A percentile compares a stretch with the other conserved stretches of the same genome.
Evolutionary conservation across 345 rosid genomes (phyloP).

Genomic region (Kandelia obovata): DNA sequence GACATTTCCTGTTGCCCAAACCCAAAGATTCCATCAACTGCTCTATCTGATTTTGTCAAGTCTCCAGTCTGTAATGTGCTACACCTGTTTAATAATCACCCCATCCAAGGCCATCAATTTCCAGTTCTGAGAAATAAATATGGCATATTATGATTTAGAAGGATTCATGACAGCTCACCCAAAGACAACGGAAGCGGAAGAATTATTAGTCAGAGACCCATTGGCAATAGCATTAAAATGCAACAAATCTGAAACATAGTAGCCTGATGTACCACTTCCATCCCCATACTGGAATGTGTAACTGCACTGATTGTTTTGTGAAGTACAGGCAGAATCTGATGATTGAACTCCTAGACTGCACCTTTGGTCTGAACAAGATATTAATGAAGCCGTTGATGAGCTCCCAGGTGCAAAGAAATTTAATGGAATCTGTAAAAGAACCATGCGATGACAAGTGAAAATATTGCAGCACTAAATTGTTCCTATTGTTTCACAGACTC

Average conservation of each 20-base stretch:
- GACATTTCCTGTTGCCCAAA: constrained; percentile 90
- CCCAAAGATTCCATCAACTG: constrained; percentile 93
- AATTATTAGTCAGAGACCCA: constrained; percentile 48
- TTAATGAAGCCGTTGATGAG: constrained; percentile 62
- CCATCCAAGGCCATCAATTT: constrained; percentile 19
- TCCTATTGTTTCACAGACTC: constrained; percentile 8
- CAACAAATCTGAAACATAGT: constrained; percentile 73
- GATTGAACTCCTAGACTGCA: constrained; percentile 62
- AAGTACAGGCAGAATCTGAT: constrained; percentile 65
- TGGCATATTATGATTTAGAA: not conserved
- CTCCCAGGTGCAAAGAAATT: constrained; percentile 72
- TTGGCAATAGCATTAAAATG: constrained; percentile 52
- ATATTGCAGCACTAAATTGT: constrained; percentile 1
- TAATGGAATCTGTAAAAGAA: constrained; percentile 63
- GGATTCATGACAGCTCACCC: constrained; percentile 56
- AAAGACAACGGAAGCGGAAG: constrained; percentile 72
- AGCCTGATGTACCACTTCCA: constrained; percentile 94
- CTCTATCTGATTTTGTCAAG: constrained; percentile 74
- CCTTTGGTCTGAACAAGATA: constrained; percentile 74
- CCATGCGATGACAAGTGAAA: constrained; percentile 8
- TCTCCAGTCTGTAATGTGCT: constrained; percentile 74
- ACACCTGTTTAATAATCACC: constrained; percentile 57
- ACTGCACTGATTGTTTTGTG: constrained; percentile 57
- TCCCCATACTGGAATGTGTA: constrained; percentile 96
- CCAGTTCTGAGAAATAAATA: constrained; percentile 6